phyloP scores from a whole-genome alignment of 2,329 filamentous ascomycete genomes.

The Diplodia intermedia region DNA sequence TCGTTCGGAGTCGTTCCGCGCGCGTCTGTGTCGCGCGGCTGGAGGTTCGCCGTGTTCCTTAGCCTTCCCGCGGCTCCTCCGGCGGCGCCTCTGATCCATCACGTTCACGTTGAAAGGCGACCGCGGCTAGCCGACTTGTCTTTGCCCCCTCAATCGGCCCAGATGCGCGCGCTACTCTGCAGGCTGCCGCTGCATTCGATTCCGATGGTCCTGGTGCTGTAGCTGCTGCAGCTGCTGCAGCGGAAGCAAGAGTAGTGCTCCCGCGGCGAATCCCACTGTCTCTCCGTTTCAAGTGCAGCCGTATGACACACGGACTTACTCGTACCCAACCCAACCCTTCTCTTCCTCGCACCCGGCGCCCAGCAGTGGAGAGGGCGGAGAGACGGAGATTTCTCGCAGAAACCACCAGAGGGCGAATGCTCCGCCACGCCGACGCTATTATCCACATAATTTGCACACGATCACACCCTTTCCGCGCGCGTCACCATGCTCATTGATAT shows the following conservation, averaged over 20 bases:
- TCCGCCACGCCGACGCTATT: conserved; percentile 12
- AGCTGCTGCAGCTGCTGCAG: not conserved
- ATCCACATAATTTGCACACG: not conserved
- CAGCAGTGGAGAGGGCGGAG: not conserved
- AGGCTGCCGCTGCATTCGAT: not conserved
- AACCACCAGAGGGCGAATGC: not conserved
- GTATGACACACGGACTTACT: not conserved
- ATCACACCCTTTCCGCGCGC: not conserved
- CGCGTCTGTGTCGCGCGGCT: not conserved
- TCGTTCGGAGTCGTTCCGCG: not conserved
- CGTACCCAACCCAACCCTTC: not conserved
- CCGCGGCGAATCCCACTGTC: not conserved
- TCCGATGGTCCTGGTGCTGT: not conserved
- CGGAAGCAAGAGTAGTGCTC: not conserved
- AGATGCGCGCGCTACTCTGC: not conserved
- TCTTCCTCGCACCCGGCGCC: not conserved
- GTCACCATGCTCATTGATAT: not conserved
- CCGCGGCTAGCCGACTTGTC: not conserved
- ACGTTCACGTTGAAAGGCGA: not conserved
- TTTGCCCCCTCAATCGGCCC: not conserved
- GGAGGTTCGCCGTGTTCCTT: not conserved
- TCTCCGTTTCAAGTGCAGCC: conserved; percentile 8
- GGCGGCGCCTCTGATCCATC: not conserved
- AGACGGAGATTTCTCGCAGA: conserved; percentile 24
- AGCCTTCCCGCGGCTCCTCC: not conserved